Conservation (phyloP, 1,139 yeast species). For the Nadsonia starkeyi-henricii region DNA sequence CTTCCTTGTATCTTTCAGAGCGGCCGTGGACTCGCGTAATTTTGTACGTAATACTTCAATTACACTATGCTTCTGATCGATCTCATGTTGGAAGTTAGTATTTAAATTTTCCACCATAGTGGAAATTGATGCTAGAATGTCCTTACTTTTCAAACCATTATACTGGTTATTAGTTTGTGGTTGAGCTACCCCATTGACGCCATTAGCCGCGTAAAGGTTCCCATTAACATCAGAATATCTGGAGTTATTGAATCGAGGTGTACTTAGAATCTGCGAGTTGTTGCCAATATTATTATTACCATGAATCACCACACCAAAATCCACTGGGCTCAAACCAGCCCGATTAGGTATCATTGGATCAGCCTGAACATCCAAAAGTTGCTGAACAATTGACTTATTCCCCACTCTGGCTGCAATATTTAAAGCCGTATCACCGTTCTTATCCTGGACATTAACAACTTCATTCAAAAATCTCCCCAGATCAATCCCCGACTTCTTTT, state of each 20-base stretch:
- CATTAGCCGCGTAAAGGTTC: constrained; percentile 1
- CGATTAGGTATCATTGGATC: constrained; percentile 66
- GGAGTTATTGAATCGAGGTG: constrained; percentile 3
- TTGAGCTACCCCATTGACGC: background rate
- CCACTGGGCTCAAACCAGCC: constrained; percentile 73
- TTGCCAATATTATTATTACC: background rate
- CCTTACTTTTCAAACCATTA: constrained; percentile 31
- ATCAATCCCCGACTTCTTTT: constrained; percentile 26
- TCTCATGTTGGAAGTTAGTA: constrained; percentile 35
- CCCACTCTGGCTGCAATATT: constrained; percentile 88
- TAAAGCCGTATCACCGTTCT: constrained; percentile 72
- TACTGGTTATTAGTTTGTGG: constrained; percentile 25
- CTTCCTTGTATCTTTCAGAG: constrained; percentile 31
- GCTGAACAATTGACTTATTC: constrained; percentile 64
- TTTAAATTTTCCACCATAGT: constrained; percentile 29
- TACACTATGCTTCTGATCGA: constrained; percentile 31
- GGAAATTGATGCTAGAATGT: constrained; percentile 12
- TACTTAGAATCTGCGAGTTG: constrained; percentile 2
- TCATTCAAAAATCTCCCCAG: constrained; percentile 51
- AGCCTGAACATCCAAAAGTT: constrained; percentile 75
- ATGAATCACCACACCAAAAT: constrained; percentile 46
- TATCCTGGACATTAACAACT: constrained; percentile 64
- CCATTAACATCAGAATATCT: constrained; percentile 3
- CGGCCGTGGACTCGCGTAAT: constrained; percentile 34
- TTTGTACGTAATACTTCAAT: constrained; percentile 34